Conservation (phyloP, 257 asterid genomes). For the Coffea canephora region DNA sequence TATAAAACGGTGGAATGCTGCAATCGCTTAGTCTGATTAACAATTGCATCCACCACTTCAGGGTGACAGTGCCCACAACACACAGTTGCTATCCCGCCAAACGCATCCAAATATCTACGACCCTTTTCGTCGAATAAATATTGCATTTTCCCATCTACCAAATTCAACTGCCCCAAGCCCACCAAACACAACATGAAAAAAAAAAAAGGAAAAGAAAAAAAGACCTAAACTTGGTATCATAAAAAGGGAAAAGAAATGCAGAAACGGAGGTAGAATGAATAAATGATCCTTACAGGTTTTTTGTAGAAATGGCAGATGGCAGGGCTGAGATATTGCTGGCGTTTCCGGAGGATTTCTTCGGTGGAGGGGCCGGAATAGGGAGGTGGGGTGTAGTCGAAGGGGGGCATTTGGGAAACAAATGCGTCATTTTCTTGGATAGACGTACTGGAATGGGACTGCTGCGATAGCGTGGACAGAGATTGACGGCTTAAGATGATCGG, state of each 20-base stretch:
- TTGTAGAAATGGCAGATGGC: conserved; percentile 76
- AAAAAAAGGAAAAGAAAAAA: not conserved
- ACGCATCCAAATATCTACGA: conserved; percentile 79
- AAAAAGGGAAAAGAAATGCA: not conserved
- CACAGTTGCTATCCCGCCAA: conserved; percentile 92
- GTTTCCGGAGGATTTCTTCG: conserved; percentile 61
- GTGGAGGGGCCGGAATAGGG: conserved; percentile 83
- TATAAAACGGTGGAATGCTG: conserved; percentile 87
- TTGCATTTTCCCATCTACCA: conserved; percentile 98
- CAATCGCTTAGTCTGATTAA: conserved; percentile 64
- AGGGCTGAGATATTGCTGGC: conserved; percentile 69
- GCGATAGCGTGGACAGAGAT: conserved; percentile 21
- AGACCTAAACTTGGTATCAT: not conserved
- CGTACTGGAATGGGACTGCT: conserved; percentile 14
- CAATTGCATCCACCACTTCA: conserved; percentile 76
- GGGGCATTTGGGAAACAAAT: conserved; percentile 65
- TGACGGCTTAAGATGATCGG: conserved; percentile 13
- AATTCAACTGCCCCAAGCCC: conserved; percentile 44
- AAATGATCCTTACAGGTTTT: conserved; percentile 49
- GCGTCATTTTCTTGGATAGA: conserved; percentile 36
- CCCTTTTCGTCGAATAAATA: conserved; percentile 79
- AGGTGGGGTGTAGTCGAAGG: conserved; percentile 83
- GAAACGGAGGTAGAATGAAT: not conserved
- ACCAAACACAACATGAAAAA: not conserved
- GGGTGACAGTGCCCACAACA: conserved; percentile 95